Base-by-base conservation (phyloP, 352 stramenopile species). In the Globisporangium apiculatum region DNA sequence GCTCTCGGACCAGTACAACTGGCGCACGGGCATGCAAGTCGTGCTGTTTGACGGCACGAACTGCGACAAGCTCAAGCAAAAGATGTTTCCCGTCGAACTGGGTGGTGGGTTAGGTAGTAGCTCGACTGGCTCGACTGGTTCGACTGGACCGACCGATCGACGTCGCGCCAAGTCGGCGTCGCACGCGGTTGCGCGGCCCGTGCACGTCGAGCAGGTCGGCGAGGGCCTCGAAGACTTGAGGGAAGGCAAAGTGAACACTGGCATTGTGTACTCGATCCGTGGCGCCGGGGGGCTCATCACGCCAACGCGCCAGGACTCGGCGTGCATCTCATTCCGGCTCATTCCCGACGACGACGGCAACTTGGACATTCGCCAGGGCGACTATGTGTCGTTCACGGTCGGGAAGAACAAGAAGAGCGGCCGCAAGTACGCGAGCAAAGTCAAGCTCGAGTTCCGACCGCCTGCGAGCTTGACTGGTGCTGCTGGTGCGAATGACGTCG, bases 351-450 rank as follows among this genome's bases (percentile, higher is more conserved):
- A 94, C 62, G 84, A 94, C 52, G 84, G 84, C 45, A 88, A 86
- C 56, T 76, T 94, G 38, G 84, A 94, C 57, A 94, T 94, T 52
- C 68, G 76, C 48, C 80, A 89, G 47, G 84, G 84, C 48, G 84
- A 94, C 64, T 94, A 94, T 49, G 84, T 94, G 57, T 92, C 82
- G 14, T 94, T 94, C 64, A 94, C 84, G 0, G 84, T 94, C 36
- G 84, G 84, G 37, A 94, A 94, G 72, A 94, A 94, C 75, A 94
- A 94, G 61, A 94, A 94, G 69, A 92, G 82, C 37, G 84, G 82
- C 17, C 84, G 84, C 56, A 94, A 94, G 61, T 94, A 94, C 58
- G 84, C 84, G 45, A 91, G 79, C 51, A 94, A 94, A 55, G 84
- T 94, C 58, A 92, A 91, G 71, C 67, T 94, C 58, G 84, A 94